phyloP scores from a whole-genome alignment of 371 early-diverging fungal genomes.

The Actinomucor elegans region DNA sequence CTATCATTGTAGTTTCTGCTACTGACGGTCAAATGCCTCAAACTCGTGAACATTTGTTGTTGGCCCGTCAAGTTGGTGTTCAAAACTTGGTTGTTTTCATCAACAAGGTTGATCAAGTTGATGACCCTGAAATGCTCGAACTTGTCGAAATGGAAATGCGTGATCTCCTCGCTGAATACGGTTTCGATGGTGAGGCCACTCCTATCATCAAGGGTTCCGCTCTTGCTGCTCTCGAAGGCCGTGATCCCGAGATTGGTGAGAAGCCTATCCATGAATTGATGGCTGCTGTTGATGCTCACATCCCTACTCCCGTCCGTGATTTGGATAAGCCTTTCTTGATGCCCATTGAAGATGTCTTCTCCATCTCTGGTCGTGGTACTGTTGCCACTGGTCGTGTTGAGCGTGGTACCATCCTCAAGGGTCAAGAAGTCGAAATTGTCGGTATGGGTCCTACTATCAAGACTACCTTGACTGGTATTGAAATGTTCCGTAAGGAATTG shows the following conservation, averaged over 20 bases:
- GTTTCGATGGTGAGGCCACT: constrained; percentile 91
- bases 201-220: constrained; percentile 97
- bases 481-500: constrained; percentile 99
- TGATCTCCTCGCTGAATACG: constrained; percentile 89
- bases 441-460: constrained; percentile 88
- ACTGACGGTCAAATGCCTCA: constrained; percentile 96
- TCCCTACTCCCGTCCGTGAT: constrained; percentile 93
- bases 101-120: constrained; percentile 99
- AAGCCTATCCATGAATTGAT: constrained; percentile 88
- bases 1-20: constrained; percentile 98
- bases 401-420: constrained; percentile 93
- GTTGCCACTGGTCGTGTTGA: constrained; percentile 98
- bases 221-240: constrained; percentile 93
- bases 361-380: constrained; percentile 98
- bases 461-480: constrained; percentile 94
- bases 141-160: constrained; percentile 99
- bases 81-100: constrained; percentile 95
- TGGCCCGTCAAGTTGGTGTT: constrained; percentile 97
- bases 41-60: constrained; percentile 96
- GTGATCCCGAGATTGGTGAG: constrained; percentile 90
- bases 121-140: constrained; percentile 96
- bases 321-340: constrained; percentile 98
- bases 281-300: constrained; percentile 91
- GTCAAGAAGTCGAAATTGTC: constrained; percentile 94
- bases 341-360: constrained; percentile 97